Percentiles rank a stretch among this genome's conserved stretches.
Evolutionary conservation across 2,329 filamentous ascomycete species (phyloP).

Genomic region (Penicillium frequentans): DNA sequence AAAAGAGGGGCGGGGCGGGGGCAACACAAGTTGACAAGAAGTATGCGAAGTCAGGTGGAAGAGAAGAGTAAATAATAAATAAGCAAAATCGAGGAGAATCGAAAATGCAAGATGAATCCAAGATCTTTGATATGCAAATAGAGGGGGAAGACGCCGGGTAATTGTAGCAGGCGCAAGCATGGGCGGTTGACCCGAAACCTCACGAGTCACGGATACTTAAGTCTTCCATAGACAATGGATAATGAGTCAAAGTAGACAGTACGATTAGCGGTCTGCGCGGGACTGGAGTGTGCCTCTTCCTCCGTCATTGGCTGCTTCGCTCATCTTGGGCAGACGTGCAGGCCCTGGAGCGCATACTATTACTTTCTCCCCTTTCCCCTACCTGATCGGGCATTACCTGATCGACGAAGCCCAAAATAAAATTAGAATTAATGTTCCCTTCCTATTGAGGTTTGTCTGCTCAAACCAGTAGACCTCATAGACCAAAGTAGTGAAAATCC

Average conservation of each 20-base stretch:
- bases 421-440: background rate
- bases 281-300: slow-evolving; percentile 8
- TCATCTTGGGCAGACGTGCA: slow-evolving; percentile 51
- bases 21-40: background rate
- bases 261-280: slow-evolving; percentile 18
- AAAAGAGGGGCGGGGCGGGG: slow-evolving; percentile 7
- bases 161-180: slow-evolving; percentile 3
- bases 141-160: background rate
- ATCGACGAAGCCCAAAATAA: background rate
- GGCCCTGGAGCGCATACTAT: background rate
- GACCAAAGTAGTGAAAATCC: background rate
- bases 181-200: background rate
- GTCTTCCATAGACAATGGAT: background rate
- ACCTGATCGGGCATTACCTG: slow-evolving; percentile 1
- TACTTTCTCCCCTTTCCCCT: background rate
- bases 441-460: too few relatives aligned
- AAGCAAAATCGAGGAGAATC: background rate
- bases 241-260: slow-evolving; percentile 13
- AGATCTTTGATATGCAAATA: background rate
- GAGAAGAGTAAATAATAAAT: background rate
- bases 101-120: background rate
- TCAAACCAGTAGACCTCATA: too few relatives aligned
- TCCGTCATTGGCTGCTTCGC: slow-evolving; percentile 65
- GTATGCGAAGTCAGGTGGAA: background rate
- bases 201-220: background rate